phyloP scores from a whole-genome alignment of 495 filamentous ascomycete genomes.

The Jackrogersella minutella region DNA sequence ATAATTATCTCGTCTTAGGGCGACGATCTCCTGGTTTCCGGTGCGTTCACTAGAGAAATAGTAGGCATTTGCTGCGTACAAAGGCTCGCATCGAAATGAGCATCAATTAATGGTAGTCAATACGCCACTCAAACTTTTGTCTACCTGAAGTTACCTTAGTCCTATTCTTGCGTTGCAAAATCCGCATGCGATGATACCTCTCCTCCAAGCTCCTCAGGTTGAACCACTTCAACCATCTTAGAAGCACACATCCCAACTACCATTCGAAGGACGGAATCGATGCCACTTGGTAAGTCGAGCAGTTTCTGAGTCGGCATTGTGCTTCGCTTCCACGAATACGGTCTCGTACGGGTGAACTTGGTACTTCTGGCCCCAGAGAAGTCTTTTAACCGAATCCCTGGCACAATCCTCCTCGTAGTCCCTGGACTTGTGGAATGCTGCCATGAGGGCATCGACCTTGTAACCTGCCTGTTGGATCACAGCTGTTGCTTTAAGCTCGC shows the following conservation, averaged over 20 bases:
- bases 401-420: conserved; percentile 19
- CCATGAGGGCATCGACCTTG: conserved; percentile 46
- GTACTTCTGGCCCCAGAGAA: conserved; percentile 27
- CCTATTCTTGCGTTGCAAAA: neutral
- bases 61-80: neutral
- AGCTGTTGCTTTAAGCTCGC: conserved; percentile 40
- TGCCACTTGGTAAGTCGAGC: conserved; percentile 38
- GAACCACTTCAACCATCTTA: neutral
- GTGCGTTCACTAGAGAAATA: neutral
- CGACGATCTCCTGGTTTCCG: neutral
- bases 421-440: conserved; percentile 27
- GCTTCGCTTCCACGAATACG: conserved; percentile 45
- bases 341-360: conserved; percentile 48
- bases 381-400: neutral
- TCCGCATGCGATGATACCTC: neutral
- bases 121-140: neutral
- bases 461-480: conserved; percentile 44
- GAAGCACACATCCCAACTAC: conserved; percentile 37
- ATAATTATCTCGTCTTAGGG: too few relatives aligned
- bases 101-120: neutral
- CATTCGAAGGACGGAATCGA: conserved; percentile 15
- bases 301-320: conserved; percentile 28
- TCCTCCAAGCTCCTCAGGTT: neutral
- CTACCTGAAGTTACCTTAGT: neutral
- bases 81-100: neutral